Base-by-base conservation (phyloP, 495 filamentous ascomycete species). In the Parmelia sp. region DNA sequence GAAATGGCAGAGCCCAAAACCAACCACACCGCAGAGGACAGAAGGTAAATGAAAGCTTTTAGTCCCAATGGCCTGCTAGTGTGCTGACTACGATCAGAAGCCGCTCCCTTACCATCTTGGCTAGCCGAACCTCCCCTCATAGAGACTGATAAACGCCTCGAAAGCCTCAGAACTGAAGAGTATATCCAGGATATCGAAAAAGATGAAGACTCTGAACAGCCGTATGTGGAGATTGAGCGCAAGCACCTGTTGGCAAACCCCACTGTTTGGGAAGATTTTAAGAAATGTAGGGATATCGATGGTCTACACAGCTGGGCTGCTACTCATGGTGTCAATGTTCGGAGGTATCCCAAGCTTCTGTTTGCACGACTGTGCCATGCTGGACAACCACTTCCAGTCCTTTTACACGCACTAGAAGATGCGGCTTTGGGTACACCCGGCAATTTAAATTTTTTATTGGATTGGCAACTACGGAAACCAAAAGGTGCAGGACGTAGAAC, bases 391-490 rank as follows among this genome's bases (percentile, higher is more conserved):
- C 40, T 70, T 65, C 40, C 72, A 21, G 70, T 75, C 63, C 68
- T 76, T 0, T 63, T 76, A n/a, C 59, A 68, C 12, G 82, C 82
- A 44, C 58, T 82, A 33, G 75, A 78, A 51, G 79, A 83, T 58
- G 71, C 71, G 0, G 70, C 70, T 35, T 57, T 82, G 39, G 80
- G 80, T 60, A 72, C 70, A 35, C 69, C 78, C 17, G 70, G 75
- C 2, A 82, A 82, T 59, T 69, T 57, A 57, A 66, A 19, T 66
- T 72, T 7, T 65, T 75, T 53, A 58, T 74, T 57, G 37, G 67
- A 67, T 37, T 74, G 71, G 35, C 58, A 57, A 25, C 58, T 58
- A 55, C 29, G 51, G 17, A 21, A 10, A 21, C 4, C 8, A 7
- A 19, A 33, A 12, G 5, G 29, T 14, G 29, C 9, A 2, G 7